Evolutionary conservation across 179 eudicot species (phyloP).

Genomic region (Sideroxylon spinosum): DNA sequence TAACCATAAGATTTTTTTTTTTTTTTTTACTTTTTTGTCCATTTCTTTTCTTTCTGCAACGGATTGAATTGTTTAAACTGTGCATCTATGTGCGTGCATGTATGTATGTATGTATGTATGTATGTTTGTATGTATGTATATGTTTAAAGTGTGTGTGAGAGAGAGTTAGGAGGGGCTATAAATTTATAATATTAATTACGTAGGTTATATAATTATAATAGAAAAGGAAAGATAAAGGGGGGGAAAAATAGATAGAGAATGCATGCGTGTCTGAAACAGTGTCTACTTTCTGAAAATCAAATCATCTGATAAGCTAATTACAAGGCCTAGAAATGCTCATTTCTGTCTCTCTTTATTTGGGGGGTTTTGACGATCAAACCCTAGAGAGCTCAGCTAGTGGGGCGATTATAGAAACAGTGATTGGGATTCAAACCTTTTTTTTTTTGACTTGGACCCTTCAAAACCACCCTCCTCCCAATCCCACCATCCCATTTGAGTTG

Average conservation of each 20-base stretch:
- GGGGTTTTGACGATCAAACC: slow-evolving; percentile 1
- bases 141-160: too few species aligned
- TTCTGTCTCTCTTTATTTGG: not conserved
- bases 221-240: too few species aligned
- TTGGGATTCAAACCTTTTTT: slow-evolving; percentile 12
- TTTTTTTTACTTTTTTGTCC: too few species aligned
- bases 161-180: too few species aligned
- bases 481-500: not conserved
- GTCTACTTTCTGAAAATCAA: not conserved
- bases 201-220: too few species aligned
- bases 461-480: not conserved
- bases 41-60: too few species aligned
- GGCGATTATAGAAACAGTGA: not conserved
- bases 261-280: not conserved
- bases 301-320: not conserved
- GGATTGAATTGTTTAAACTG: too few species aligned
- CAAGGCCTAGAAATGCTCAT: not conserved
- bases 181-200: too few species aligned
- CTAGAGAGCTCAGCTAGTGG: too few species aligned
- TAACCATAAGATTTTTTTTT: not conserved
- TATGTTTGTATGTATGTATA: too few species aligned
- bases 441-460: slow-evolving; percentile 12
- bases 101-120: too few species aligned
- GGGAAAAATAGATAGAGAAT: not conserved
- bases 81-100: too few species aligned